Base-by-base conservation (phyloP, 1,284 basidiomycete genomes). In the Chalciporus sp. region DNA sequence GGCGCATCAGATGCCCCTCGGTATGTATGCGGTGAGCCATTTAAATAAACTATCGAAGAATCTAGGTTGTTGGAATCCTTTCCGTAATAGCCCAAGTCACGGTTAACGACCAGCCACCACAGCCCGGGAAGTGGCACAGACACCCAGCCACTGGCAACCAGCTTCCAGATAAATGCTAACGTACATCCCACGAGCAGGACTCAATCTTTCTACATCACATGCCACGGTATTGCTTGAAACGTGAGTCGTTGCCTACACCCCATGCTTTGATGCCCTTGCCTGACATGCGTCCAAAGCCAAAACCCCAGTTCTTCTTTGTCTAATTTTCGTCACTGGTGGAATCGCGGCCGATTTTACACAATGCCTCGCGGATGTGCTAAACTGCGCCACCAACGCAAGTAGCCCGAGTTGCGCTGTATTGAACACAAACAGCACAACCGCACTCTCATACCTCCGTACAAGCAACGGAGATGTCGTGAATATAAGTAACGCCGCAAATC, bases 371-470 rank as follows among this genome's bases (percentile, higher is more conserved):
- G 27, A 53, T 17, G 26, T 61, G 10, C 47, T 4, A 5, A 42
- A 1, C 35, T 68, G 61, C 4, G 64, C 66, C 3, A 31, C 11
- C 1, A 31, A 55, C 17, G 3, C 51, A 26, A 44, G 2, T 4
- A 26, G 47, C 29, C 33, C 2, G 1, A 12, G 17, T 19, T 68
- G 64, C 12, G 1, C 12, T 33, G 47, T 35, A 14, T 7, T 43
- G 1, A 52, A 62, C 14, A 55, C 64, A 2, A 49, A 61, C 10
- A 62, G 16, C 19, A 19, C 31, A 1, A 50, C 44, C 2, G 64
- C 66, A 1, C 4, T 68, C 8, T 56, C 55, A 6, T 6, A 58
- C 1, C 62, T 65, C 3, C 55, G 51, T 20, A 60, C 52, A 1
- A 67, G 64, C 26, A 7, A 42, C 0, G 66, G 63, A 2, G 3